Base-by-base conservation (phyloP, 495 filamentous ascomycete species). In the Daldinia caldariorum region DNA sequence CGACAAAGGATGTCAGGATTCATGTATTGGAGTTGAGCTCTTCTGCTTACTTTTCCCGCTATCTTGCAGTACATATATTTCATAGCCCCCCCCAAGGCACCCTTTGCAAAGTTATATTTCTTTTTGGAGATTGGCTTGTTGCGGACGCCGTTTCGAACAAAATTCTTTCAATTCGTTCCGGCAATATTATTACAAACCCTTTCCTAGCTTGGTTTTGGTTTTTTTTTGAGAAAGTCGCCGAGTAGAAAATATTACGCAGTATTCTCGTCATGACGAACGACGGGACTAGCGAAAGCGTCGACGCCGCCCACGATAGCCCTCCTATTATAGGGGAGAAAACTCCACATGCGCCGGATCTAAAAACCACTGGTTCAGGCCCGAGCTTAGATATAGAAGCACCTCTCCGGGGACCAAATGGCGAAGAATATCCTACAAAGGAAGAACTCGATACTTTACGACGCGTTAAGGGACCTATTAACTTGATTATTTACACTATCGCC, bases 401-500 rank as follows among this genome's bases (percentile, higher is more conserved):
- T 39, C 62, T 77, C n/a, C 62, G 67, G 4, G 75, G 75, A 1
- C 72, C 75, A 0, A 73, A 77, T 34, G 75, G 75, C 41, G 72
- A 77, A 50, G 67, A 69, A 59, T 77, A 77, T 61, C 91, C 88
- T 0, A 92, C 87, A 0, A 82, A 84, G 1, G 86, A 89, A 38
- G 88, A 94, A 56, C 72, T 90, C 50, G 66, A 75, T 0, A 87
- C 85, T 0, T 83, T 94, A 7, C 87, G 85, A 26, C 87, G 91
- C 41, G 83, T 94, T 1, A 81, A 90, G 13, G 91, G 86, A 45
- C 82, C 80, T 38, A 83, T 94, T 32, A 90, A 89, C 18, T 89
- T 82, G 82, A 85, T 79, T 13, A 83, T 85, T 7, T 94, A 87
- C 72, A 89, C 88, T 22, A 85, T 94, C 58, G 90, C 89, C 20